Base-by-base conservation (phyloP, 2,329 filamentous ascomycete species). In the Coniochaeta sp. region DNA sequence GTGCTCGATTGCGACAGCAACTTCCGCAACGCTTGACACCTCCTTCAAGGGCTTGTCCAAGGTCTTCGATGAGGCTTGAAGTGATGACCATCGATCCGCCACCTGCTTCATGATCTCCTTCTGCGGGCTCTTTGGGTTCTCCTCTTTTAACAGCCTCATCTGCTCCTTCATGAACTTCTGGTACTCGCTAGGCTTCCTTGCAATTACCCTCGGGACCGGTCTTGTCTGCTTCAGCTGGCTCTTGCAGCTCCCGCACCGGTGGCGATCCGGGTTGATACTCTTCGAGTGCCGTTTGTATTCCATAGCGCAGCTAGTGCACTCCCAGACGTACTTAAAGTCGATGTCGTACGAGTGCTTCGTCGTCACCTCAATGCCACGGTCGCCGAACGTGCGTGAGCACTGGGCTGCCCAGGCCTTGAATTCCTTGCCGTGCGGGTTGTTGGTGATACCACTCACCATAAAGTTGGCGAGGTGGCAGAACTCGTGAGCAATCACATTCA, bases 381-480 rank as follows among this genome's bases (percentile, higher is more conserved):
- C 70, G 1, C 77, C 80, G 65, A 93, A 90, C 0, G 78, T 79
- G 2, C 64, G 66, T 1, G 76, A 83, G 73, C 77, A 84, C 24
- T 78, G 83, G 58, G 71, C 68, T 4, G 79, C 87, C 86, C 91
- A 96, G 1, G 74, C 70, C 72, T 96, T 93, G 81, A 97, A 97
- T 67, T 90, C 89, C 14, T 83, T 81, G 24, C 93, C 93, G 70
- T 97, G 93, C 0, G 92, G 91, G 63, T 90, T 88, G 60, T 86
- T 87, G 50, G 84, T 87, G 38, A 93, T 78, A 38, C 87, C 85
- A 57, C 82, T 88, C 64, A 98, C 79, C 86, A 98, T 96, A 73
- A 93, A 97, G 68, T 92, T 96, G 50, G 91, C 88, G 1, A 98
- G 77, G 70, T 99, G 95, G 72, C 95, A 98, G 77, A 95, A 98